phyloP scores from a whole-genome alignment of 2,329 filamentous ascomycete genomes.

The Xylaria sp. region DNA sequence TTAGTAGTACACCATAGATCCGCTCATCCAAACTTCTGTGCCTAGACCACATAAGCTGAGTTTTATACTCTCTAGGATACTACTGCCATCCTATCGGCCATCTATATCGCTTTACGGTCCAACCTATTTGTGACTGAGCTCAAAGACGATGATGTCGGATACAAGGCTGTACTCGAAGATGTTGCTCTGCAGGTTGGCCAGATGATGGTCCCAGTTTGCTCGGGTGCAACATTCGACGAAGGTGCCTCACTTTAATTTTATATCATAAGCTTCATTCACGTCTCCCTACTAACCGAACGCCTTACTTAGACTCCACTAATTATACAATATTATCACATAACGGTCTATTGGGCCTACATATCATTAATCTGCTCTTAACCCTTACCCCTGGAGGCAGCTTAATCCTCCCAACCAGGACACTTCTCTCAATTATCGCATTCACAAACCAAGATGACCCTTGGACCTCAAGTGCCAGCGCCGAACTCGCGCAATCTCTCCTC shows the following conservation, averaged over 20 bases:
- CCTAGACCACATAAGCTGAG: conserved; percentile 23
- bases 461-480: conserved; percentile 35
- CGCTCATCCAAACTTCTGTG: not conserved
- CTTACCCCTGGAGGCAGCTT: conserved; percentile 27
- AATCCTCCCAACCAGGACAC: conserved; percentile 26
- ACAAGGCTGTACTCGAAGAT: conserved; percentile 33
- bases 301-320: conserved; percentile 40
- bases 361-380: conserved; percentile 45
- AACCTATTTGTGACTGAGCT: not conserved
- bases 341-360: conserved; percentile 41
- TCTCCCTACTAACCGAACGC: conserved; percentile 3
- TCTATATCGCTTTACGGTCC: conserved; percentile 34
- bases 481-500: conserved; percentile 38
- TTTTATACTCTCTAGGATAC: conserved; percentile 22
- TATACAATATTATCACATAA: conserved; percentile 40
- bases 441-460: conserved; percentile 45
- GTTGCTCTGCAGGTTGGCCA: conserved; percentile 50
- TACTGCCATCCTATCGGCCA: conserved; percentile 30
- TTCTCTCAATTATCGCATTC: conserved; percentile 51
- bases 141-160: conserved; percentile 52
- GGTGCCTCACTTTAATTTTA: conserved; percentile 29
- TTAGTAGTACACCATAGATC: conserved; percentile 18
- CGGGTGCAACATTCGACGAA: conserved; percentile 39
- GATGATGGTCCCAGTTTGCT: conserved; percentile 43
- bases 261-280: not conserved